Percentiles rank a stretch among this genome's conserved stretches.
Conservation (phyloP, 169 alveolate genomes). For the Cryptosporidium parvum region DNA sequence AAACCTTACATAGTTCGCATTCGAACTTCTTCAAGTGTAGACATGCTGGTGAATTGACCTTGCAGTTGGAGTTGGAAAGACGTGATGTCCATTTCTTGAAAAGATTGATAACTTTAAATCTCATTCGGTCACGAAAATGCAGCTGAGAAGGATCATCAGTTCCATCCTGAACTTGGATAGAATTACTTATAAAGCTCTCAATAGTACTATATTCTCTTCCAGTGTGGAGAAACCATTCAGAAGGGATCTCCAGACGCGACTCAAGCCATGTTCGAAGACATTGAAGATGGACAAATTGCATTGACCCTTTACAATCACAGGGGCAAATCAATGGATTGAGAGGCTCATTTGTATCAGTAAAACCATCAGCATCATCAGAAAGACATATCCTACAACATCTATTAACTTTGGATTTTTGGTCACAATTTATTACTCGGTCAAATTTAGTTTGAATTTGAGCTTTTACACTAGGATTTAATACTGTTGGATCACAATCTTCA, state of each 20-base stretch:
- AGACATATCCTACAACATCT: constrained; percentile 66
- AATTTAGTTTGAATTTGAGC: background rate
- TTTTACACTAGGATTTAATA: background rate
- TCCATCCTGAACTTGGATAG: background rate
- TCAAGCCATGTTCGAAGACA: constrained; percentile 94
- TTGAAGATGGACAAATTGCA: constrained; percentile 92
- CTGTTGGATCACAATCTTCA: background rate
- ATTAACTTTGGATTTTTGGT: background rate
- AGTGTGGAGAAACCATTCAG: constrained; percentile 65
- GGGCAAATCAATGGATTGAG: constrained; percentile 89
- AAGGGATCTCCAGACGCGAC: constrained; percentile 63
- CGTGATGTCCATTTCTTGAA: constrained; percentile 29
- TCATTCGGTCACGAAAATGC: constrained; percentile 39
- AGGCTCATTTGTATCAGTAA: constrained; percentile 25
- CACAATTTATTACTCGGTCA: background rate
- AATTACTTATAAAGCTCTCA: background rate
- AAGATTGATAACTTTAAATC: constrained; percentile 3
- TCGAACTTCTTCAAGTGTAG: constrained; percentile 60
- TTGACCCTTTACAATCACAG: constrained; percentile 93
- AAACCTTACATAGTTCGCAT: constrained; percentile 68
- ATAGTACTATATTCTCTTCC: background rate
- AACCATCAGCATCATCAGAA: constrained; percentile 63
- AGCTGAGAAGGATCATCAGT: background rate
- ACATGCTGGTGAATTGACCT: constrained; percentile 62
- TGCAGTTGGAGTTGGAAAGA: background rate